Percentiles rank a stretch among this genome's conserved stretches.
These are phyloP conservation scores for Saccharomyces jurei DNA, from an alignment of 805 yeast species.

Conservation along the genomic window DNA sequence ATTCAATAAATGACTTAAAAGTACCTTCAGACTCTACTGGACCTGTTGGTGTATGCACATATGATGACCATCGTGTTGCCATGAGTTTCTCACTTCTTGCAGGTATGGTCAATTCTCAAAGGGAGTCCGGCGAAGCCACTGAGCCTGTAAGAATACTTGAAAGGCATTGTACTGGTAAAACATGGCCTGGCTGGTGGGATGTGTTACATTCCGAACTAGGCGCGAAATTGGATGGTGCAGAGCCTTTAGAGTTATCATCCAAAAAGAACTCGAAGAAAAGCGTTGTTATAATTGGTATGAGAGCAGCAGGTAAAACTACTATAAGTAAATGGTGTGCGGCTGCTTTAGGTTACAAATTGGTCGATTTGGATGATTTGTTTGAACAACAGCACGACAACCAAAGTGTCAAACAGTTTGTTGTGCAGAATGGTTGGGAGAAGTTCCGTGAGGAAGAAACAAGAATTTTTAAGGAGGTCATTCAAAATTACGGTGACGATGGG, in stretches of 20 bases:
- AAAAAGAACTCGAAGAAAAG: conserved; percentile 28
- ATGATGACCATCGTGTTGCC: conserved; percentile 96
- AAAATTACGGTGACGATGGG: conserved; percentile 36
- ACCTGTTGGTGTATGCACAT: conserved; percentile 53
- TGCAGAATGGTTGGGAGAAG: conserved; percentile 73
- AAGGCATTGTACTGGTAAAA: conserved; percentile 88
- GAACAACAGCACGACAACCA: conserved; percentile 40
- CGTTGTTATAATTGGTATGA: conserved; percentile 86
- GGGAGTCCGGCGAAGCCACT: conserved; percentile 6
- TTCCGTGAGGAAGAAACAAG: conserved; percentile 65
- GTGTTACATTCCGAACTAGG: conserved; percentile 62
- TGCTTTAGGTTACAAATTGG: conserved; percentile 52
- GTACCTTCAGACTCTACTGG: conserved; percentile 44
- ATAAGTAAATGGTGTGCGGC: conserved; percentile 72
- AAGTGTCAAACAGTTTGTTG: conserved; percentile 54
- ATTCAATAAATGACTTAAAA: conserved; percentile 38
- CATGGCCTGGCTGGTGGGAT: conserved; percentile 99
- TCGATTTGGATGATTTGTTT: conserved; percentile 71
- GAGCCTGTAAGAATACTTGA: conserved; percentile 67
- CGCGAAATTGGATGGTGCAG: conserved; percentile 64
- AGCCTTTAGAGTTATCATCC: conserved; percentile 31
- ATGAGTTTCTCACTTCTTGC: conserved; percentile 92
- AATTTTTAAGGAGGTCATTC: conserved; percentile 41
- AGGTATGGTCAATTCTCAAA: conserved; percentile 41
- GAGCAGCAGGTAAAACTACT: conserved; percentile 94